Conservation (phyloP, 2,329 filamentous ascomycete genomes). For the Trichoderma polysporum region DNA sequence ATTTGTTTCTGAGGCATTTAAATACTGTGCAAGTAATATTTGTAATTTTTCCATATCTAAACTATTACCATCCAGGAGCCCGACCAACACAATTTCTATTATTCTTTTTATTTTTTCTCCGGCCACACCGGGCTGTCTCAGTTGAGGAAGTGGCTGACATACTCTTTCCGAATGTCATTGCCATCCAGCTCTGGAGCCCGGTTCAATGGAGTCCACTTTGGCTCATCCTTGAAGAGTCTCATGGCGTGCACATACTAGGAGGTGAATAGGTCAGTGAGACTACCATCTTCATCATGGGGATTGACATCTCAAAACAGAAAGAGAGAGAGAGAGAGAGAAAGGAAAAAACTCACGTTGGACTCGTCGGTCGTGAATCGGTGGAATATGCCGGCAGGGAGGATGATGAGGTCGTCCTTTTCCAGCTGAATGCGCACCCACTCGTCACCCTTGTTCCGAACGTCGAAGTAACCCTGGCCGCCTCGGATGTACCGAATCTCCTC, state of each 20-base stretch:
- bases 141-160: constrained; percentile 58
- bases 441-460: constrained; percentile 79
- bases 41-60: not conserved
- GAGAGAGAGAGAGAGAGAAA: not conserved
- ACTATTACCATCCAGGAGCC: not conserved
- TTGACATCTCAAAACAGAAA: not conserved
- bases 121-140: not conserved
- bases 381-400: constrained; percentile 92
- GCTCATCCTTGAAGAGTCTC: constrained; percentile 96
- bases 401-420: constrained; percentile 85
- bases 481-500: constrained; percentile 97
- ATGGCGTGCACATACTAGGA: constrained; percentile 88
- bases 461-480: constrained; percentile 87
- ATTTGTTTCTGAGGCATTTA: not conserved
- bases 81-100: not conserved
- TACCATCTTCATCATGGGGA: not conserved
- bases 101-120: not conserved
- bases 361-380: constrained; percentile 95
- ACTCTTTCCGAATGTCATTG: constrained; percentile 77
- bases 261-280: not conserved
- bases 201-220: constrained; percentile 96
- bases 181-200: constrained; percentile 71
- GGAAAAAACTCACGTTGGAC: constrained; percentile 66
- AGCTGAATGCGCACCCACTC: constrained; percentile 86
- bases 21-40: not conserved